These are phyloP conservation scores for Aspergillus puulaauensis DNA, from an alignment of 2,329 filamentous ascomycete species.

Conservation along the genomic window DNA sequence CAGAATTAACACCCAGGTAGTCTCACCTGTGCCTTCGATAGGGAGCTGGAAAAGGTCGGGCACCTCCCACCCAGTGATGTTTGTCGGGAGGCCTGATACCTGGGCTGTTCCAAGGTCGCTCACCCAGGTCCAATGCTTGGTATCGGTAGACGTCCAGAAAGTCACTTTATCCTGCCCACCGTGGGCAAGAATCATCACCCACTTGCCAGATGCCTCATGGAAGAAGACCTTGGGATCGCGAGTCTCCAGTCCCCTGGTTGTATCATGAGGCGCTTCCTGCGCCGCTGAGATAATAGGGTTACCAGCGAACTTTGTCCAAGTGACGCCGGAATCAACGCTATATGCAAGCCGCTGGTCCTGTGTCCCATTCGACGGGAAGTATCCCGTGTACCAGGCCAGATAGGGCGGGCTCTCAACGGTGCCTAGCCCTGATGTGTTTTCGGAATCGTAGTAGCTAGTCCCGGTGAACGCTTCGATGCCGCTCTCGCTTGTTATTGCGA, in stretches of 20 bases:
- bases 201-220: neutral
- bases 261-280: slow-evolving; percentile 8
- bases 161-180: slow-evolving; percentile 9
- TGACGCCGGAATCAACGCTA: slow-evolving; percentile 61
- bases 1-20: slow-evolving; percentile 5
- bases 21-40: neutral
- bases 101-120: neutral
- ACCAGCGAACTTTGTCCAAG: slow-evolving; percentile 46
- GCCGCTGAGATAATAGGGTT: slow-evolving; percentile 5
- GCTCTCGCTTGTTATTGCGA: slow-evolving; percentile 54
- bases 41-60: slow-evolving; percentile 10
- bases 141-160: slow-evolving; percentile 9
- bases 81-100: neutral
- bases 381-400: slow-evolving; percentile 9
- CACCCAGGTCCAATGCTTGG: neutral
- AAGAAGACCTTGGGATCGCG: slow-evolving; percentile 12
- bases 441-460: neutral
- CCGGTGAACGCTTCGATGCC: neutral
- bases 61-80: neutral
- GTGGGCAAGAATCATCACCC: slow-evolving; percentile 10
- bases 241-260: neutral
- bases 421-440: slow-evolving; percentile 2
- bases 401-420: neutral
- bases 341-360: slow-evolving; percentile 60
- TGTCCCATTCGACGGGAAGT: neutral